Evolutionary conservation across 2,329 filamentous ascomycete species (phyloP).

Genomic region (Penicillium psychrosexuale): DNA sequence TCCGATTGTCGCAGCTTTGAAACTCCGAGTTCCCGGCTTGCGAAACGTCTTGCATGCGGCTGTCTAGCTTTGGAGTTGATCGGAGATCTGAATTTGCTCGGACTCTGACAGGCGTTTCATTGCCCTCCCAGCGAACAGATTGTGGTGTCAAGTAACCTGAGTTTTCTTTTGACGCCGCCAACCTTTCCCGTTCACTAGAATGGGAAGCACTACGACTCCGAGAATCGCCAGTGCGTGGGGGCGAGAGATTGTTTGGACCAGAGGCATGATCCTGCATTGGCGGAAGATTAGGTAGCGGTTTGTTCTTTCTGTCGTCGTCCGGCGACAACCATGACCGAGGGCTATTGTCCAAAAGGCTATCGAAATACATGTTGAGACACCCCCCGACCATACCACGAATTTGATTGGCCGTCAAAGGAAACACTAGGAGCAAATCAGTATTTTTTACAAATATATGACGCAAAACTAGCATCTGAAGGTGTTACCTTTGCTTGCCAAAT

Average conservation of each 20-base stretch:
- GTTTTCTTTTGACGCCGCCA: slow-evolving; percentile 15
- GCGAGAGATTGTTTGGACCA: slow-evolving; percentile 16
- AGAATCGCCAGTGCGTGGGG: slow-evolving; percentile 17
- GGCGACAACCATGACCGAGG: slow-evolving; percentile 21
- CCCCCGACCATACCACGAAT: slow-evolving; percentile 58
- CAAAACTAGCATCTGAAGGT: neutral
- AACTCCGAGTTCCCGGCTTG: slow-evolving; percentile 22
- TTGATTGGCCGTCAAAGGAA: slow-evolving; percentile 58
- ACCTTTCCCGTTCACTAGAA: slow-evolving; percentile 21
- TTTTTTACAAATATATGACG: neutral
- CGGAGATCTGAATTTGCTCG: slow-evolving; percentile 33
- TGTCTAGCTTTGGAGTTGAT: slow-evolving; percentile 20
- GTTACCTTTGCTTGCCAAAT: slow-evolving; percentile 12
- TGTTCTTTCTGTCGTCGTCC: slow-evolving; percentile 14
- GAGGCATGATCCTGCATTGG: slow-evolving; percentile 9
- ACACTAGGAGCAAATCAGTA: slow-evolving; percentile 26
- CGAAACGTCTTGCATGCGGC: slow-evolving; percentile 16
- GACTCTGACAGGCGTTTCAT: slow-evolving; percentile 20
- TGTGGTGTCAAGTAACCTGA: slow-evolving; percentile 18
- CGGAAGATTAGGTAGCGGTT: slow-evolving; percentile 13
- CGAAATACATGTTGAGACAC: slow-evolving; percentile 53
- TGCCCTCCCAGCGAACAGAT: slow-evolving; percentile 15
- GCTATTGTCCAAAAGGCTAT: slow-evolving; percentile 35
- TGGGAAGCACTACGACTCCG: slow-evolving; percentile 30
- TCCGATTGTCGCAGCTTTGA: slow-evolving; percentile 38